A percentile compares a stretch with the other conserved stretches of the same genome.
phyloP scores from a whole-genome alignment of 202 grass and related monocot species.

The Zizania palustris region DNA sequence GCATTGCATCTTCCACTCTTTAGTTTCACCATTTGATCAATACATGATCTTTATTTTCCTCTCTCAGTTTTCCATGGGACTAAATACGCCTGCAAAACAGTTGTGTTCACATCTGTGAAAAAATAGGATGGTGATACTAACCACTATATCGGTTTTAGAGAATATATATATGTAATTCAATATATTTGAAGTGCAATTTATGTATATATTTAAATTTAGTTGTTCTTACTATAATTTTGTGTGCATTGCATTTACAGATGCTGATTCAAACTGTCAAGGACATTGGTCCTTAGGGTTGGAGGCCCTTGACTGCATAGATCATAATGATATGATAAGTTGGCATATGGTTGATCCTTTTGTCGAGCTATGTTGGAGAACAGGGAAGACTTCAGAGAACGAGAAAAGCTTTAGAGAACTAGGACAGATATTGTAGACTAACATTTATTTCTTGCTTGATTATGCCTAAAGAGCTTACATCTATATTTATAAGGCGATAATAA shows the following conservation, averaged over 20 bases:
- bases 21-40: slow-evolving; percentile 33
- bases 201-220: slow-evolving; percentile 27
- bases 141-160: slow-evolving; percentile 92
- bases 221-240: slow-evolving; percentile 43
- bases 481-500: too few species aligned
- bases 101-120: slow-evolving; percentile 98
- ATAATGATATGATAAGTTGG: too few species aligned
- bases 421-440: too few species aligned
- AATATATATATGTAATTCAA: slow-evolving; percentile 91
- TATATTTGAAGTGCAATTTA: slow-evolving; percentile 30
- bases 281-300: too few species aligned
- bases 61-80: slow-evolving; percentile 93
- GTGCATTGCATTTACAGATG: slow-evolving; percentile 63
- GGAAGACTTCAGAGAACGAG: too few species aligned
- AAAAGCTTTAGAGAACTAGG: too few species aligned
- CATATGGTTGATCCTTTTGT: too few species aligned
- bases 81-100: slow-evolving; percentile 99
- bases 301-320: too few species aligned
- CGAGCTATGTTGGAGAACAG: too few species aligned
- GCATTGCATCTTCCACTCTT: slow-evolving; percentile 10
- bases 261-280: too few species aligned
- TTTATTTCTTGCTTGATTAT: too few species aligned
- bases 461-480: too few species aligned
- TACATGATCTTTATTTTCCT: slow-evolving; percentile 30
- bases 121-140: slow-evolving; percentile 99